phyloP scores from a whole-genome alignment of 2,329 filamentous ascomycete species.

The Cercospora zeina region DNA sequence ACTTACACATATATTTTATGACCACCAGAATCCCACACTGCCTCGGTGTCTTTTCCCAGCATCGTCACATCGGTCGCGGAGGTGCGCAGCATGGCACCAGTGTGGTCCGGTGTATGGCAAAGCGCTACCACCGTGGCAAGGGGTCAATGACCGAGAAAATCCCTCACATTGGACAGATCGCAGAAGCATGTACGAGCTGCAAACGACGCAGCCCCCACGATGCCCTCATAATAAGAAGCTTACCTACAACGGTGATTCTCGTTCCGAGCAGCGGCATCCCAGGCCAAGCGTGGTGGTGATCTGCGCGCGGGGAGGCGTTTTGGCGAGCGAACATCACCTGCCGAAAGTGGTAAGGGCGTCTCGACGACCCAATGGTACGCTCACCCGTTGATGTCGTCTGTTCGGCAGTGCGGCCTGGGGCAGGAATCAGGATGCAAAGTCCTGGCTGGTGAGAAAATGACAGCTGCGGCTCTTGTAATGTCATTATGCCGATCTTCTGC shows the following conservation, averaged over 20 bases:
- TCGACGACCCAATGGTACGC: not conserved
- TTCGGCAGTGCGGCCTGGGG: too few species aligned
- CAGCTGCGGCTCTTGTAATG: too few species aligned
- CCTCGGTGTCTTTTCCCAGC: not conserved
- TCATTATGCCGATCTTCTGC: slow-evolving; percentile 8
- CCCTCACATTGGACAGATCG: slow-evolving; percentile 13
- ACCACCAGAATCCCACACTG: not conserved
- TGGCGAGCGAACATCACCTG: slow-evolving; percentile 5
- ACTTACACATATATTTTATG: too few species aligned
- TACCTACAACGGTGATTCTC: not conserved
- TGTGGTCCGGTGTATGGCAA: not conserved
- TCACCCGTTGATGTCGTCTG: not conserved
- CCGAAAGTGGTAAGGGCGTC: not conserved
- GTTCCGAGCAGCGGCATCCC: not conserved
- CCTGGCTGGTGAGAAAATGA: too few species aligned
- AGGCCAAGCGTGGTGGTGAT: slow-evolving; percentile 3
- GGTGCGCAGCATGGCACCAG: not conserved
- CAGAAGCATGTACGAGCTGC: not conserved
- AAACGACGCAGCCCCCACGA: not conserved
- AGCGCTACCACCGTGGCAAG: not conserved
- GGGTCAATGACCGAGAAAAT: not conserved
- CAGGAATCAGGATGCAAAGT: not conserved
- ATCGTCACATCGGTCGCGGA: not conserved
- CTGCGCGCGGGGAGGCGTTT: slow-evolving; percentile 2
- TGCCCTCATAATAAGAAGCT: not conserved